A percentile compares a stretch with the other conserved stretches of the same genome.
Conservation (phyloP, 768 basidiomycete species). For the Lentinula lateritia region DNA sequence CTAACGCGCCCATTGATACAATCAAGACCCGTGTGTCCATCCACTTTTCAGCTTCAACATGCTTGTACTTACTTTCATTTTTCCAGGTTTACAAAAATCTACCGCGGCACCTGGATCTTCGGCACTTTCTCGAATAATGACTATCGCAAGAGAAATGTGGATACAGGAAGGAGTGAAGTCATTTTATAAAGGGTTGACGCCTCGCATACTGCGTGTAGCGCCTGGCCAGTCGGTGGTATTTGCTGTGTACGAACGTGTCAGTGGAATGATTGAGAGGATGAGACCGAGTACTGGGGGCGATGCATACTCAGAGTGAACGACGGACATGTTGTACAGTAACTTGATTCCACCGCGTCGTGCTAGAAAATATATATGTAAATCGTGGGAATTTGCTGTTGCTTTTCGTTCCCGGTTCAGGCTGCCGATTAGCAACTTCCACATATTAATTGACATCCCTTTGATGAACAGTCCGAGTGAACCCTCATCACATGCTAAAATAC, state of each 20-base stretch:
- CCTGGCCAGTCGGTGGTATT: conserved; percentile 98
- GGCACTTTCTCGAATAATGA: conserved; percentile 71
- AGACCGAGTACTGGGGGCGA: conserved; percentile 50
- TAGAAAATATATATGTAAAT: no score
- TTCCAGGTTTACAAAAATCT: conserved; percentile 77
- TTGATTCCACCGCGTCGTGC: no score
- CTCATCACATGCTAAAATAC: not conserved
- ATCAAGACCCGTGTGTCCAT: conserved; percentile 82
- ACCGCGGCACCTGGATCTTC: conserved; percentile 67
- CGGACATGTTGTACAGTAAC: not conserved
- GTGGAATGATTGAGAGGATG: conserved; percentile 65
- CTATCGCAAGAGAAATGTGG: conserved; percentile 93
- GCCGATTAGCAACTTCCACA: no score
- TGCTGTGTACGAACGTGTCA: conserved; percentile 92
- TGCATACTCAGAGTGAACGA: conserved; percentile 62
- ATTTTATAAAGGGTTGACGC: conserved; percentile 99
- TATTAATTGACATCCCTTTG: no score
- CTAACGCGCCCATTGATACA: conserved; percentile 93
- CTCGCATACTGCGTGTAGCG: conserved; percentile 91
- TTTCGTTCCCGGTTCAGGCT: no score
- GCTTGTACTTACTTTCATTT: conserved; percentile 7
- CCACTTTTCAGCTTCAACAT: conserved; percentile 10
- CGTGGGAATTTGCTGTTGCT: no score
- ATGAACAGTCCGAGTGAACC: not conserved
- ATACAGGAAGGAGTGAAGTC: conserved; percentile 78